Base-by-base conservation (phyloP, 208 protist genomes). In the Trypanosoma theileri region DNA sequence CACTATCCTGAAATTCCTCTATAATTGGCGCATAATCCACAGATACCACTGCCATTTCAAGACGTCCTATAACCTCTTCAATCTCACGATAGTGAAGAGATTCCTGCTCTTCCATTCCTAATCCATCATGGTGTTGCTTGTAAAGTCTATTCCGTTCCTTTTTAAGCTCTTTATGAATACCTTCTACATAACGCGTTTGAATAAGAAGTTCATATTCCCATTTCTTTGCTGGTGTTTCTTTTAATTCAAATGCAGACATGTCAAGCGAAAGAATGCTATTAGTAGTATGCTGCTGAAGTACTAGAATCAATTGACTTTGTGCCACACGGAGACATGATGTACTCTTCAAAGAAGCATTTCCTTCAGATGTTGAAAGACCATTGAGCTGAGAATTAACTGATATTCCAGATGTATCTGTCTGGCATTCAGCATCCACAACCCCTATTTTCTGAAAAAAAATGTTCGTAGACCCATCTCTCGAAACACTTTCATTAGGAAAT, bases 141-240 rank as follows among this genome's bases (percentile, higher is more conserved):
- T 69, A 13, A 44, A 69, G n/a, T 59, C 19, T 50, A 22, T 22
- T 17, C 19, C 59, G 51, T 21, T 60, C 63, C 4, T 12, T 10
- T 24, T 60, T 35, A 40, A 70, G 22, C n/a, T 55, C 41, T 14
- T 26, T 28, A 16, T 3, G 4, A 59, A 70, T 62, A 12, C 44
- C 55, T 12, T 62, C 56, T 16, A 70, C 45, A 28, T 62, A 62
- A 26, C 28, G 9, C 7, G 55, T 62, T 53, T 70, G 65, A 70
- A 70, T 62, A 26, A 26, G 26, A 45, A 56, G 55, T 22, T 16
- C 31, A 45, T 40, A 21, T 46, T 60, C 52, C 17, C 35, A 6
- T 28, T 44, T 57, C 21, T 17, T 35, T 24, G 14, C 17, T 31
- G 16, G 22, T 7, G 8, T 46, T 41, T 46, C 61, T 13, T 51